Evolutionary conservation across 805 yeast genomes (phyloP).

Genomic region (Ogataea sp.): DNA sequence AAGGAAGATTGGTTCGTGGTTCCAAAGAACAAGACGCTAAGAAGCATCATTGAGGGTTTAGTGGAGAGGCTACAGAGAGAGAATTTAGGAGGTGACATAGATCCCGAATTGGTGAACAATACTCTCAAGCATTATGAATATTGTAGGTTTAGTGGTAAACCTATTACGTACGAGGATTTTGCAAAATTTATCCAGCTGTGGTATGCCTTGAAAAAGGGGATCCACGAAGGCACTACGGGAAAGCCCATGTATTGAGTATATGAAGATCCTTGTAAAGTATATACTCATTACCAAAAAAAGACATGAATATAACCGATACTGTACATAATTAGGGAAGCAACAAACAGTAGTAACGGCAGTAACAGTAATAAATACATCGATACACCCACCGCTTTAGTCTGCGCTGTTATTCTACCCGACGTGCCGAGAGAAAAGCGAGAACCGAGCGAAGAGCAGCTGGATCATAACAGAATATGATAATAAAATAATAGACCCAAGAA

Average conservation of each 20-base stretch:
- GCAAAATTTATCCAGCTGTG: conserved; percentile 45
- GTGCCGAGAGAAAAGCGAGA: too few species aligned
- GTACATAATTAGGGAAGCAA: too few species aligned
- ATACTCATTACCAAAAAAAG: too few species aligned
- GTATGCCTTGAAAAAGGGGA: conserved; percentile 8
- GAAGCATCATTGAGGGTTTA: conserved; percentile 26
- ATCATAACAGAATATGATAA: too few species aligned
- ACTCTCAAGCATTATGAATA: conserved; percentile 55
- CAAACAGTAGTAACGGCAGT: too few species aligned
- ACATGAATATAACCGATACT: too few species aligned
- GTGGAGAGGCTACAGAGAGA: conserved; percentile 1
- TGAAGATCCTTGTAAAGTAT: too few species aligned
- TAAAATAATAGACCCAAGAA: too few species aligned
- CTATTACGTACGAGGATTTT: conserved; percentile 53
- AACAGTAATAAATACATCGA: too few species aligned
- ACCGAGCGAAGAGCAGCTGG: too few species aligned
- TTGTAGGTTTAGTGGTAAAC: conserved; percentile 56
- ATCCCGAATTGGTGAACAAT: conserved; percentile 8
- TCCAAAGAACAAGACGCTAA: conserved; percentile 32
- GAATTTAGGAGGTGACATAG: not conserved
- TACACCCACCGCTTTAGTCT: too few species aligned
- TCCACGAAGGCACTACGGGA: not conserved
- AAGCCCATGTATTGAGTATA: not conserved
- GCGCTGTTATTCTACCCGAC: too few species aligned
- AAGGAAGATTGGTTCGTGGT: conserved; percentile 21